Conservation (phyloP, 2,329 filamentous ascomycete genomes). For the Colletotrichum sublineola region DNA sequence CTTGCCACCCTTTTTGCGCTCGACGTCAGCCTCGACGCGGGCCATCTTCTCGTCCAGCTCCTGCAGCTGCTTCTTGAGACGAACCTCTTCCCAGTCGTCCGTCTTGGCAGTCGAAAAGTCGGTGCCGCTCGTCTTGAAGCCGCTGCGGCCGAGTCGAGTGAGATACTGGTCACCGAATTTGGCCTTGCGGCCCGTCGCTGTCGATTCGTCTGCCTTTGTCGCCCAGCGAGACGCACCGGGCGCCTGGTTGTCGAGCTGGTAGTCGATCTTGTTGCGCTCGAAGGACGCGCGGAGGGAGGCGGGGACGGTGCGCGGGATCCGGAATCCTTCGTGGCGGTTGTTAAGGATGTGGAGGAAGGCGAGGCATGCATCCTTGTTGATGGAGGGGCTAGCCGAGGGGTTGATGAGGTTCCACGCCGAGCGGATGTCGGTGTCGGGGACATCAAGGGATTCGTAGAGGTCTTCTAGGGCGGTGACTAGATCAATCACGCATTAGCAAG, state of each 20-base stretch:
- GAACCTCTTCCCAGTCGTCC: constrained; percentile 98
- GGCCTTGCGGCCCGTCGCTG: constrained; percentile 88
- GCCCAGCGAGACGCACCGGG: constrained; percentile 81
- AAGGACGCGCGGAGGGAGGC: constrained; percentile 92
- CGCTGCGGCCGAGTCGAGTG: constrained; percentile 86
- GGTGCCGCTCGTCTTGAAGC: constrained; percentile 85
- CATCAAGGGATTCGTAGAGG: constrained; percentile 85
- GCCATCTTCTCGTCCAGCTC: constrained; percentile 91
- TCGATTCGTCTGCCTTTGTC: constrained; percentile 81
- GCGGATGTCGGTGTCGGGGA: constrained; percentile 83
- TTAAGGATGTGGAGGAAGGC: constrained; percentile 98
- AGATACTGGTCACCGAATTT: constrained; percentile 99
- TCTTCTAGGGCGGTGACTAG: constrained; percentile 82
- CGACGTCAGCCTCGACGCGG: constrained; percentile 81
- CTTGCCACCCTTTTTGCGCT: constrained; percentile 72
- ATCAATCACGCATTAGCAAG: constrained; percentile 13
- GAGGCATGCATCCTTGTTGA: constrained; percentile 94
- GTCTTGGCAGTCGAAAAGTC: constrained; percentile 89
- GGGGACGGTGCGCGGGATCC: constrained; percentile 91
- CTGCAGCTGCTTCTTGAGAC: constrained; percentile 90
- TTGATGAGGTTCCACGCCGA: constrained; percentile 98
- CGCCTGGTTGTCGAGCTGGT: constrained; percentile 85
- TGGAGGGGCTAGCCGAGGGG: constrained; percentile 82
- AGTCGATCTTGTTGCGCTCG: constrained; percentile 96
- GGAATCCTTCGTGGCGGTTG: constrained; percentile 93